Conservation (phyloP, 176 grass and related monocot genomes). For the Oryza australiensis region DNA sequence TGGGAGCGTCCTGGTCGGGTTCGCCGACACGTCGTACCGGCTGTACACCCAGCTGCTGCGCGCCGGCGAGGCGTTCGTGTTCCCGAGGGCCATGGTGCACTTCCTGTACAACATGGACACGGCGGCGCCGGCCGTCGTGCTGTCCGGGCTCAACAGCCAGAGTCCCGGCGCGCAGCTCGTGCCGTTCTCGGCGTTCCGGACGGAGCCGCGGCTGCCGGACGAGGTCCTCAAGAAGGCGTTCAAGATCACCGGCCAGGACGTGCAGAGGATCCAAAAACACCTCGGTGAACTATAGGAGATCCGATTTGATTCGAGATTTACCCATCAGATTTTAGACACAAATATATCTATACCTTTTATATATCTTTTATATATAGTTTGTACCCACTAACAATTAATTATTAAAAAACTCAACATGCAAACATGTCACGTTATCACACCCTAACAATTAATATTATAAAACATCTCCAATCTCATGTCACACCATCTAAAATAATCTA, state of each 20-base stretch:
- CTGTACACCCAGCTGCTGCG: constrained; percentile 68
- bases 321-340: background rate
- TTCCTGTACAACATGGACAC: constrained; percentile 51
- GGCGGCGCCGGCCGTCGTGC: constrained; percentile 41
- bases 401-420: too few species aligned
- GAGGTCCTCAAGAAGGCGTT: constrained; percentile 57
- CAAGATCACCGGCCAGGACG: constrained; percentile 55
- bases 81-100: constrained; percentile 58
- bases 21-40: constrained; percentile 64
- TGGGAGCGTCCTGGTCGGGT: constrained; percentile 51
- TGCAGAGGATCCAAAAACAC: constrained; percentile 55
- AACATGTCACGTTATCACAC: too few species aligned
- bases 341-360: background rate
- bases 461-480: too few species aligned
- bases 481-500: too few species aligned
- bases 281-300: constrained; percentile 27
- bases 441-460: too few species aligned
- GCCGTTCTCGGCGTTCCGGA: constrained; percentile 51
- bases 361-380: too few species aligned
- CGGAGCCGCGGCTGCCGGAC: constrained; percentile 47
- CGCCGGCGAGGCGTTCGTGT: constrained; percentile 65
- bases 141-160: constrained; percentile 68
- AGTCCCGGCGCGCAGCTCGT: constrained; percentile 60
- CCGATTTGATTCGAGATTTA: background rate
- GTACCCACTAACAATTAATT: too few species aligned